Evolutionary conservation across 495 filamentous ascomycete species (phyloP).

Genomic region (Elasticomyces elasticus): DNA sequence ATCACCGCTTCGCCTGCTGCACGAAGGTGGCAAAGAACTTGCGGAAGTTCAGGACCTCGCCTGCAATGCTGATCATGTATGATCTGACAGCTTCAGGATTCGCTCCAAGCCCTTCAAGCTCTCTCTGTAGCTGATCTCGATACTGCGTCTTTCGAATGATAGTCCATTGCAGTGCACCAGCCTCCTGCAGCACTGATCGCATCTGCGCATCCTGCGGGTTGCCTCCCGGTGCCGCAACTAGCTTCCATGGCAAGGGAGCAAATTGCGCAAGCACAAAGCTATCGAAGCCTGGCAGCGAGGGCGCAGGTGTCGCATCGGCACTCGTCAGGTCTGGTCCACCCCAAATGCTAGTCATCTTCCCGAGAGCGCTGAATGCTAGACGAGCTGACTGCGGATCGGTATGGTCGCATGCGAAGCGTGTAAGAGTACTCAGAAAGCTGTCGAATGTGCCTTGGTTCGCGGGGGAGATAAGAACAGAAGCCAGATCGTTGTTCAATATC

Average conservation of each 20-base stretch:
- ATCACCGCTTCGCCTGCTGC: conserved; percentile 19
- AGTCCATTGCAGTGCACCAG: conserved; percentile 70
- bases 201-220: conserved; percentile 75
- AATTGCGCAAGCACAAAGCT: conserved; percentile 80
- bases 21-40: conserved; percentile 32
- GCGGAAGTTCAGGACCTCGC: conserved; percentile 28
- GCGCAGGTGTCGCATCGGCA: conserved; percentile 35
- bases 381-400: conserved; percentile 69
- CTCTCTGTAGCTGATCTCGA: conserved; percentile 45
- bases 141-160: conserved; percentile 69
- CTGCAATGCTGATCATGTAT: conserved; percentile 21
- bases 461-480: conserved; percentile 77
- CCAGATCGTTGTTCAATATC: conserved; percentile 81
- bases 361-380: conserved; percentile 70
- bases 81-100: conserved; percentile 6
- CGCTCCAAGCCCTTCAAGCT: conserved; percentile 41
- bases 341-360: conserved; percentile 71
- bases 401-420: conserved; percentile 69
- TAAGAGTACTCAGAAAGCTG: conserved; percentile 69
- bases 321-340: conserved; percentile 62
- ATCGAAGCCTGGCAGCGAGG: conserved; percentile 79
- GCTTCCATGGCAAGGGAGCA: conserved; percentile 76
- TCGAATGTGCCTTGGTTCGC: conserved; percentile 83
- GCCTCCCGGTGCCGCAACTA: conserved; percentile 66
- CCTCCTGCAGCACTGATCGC: conserved; percentile 73